Evolutionary conservation across 768 basidiomycete species (phyloP), one percentile per base, ranked within the genome.

Genomic region (Trametopsis cervina): DNA sequence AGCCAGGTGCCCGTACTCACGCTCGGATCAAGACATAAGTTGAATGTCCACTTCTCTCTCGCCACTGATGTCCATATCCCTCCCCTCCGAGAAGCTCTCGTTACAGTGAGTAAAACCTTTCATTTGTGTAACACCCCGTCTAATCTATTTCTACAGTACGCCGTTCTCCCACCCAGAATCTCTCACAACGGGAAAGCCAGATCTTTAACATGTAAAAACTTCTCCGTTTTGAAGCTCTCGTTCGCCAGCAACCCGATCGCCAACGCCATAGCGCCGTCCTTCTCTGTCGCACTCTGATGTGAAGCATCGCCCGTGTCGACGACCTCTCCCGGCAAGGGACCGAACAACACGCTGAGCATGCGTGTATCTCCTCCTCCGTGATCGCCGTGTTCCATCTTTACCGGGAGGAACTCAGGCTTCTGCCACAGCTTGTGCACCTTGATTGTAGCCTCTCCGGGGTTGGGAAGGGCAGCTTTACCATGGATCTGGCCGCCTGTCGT

Each of bases 351-450:
- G 52, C 63, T 73, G 42, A 77, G 56, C 74, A 75, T 73, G 3
- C 73, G 59, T 21, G 62, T 62, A 51, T 77, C 75, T 0, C 74
- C 74, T 3, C 75, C 74, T 26, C 74, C 74, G 54, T 77, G 75
- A 6, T 66, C 66, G 13, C 65, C 71, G 46, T 69, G 69, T 15
- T 71, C 70, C 44, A 66, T 58, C 38, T 61, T 54, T 20, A 72
- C 68, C 0, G 73, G 71, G 12, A 77, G 63, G 12, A 67, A 55
- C 42, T 66, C 63, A 1, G 73, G 67, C 43, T 66, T 64, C 45
- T 68, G 53, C 75, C 73, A 76, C 2, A 76, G 63, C 9, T 58
- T 62, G 27, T 74, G 75, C 21, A 77, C 60, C 17, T 64, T 71
- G 49, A 77, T 67, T 33, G 62, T 69, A 24, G 66, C 66, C 26